These are phyloP conservation scores for Rhizoclosmatium sp. DNA, from an alignment of 192 early-diverging fungal genomes.

Conservation along the genomic window DNA sequence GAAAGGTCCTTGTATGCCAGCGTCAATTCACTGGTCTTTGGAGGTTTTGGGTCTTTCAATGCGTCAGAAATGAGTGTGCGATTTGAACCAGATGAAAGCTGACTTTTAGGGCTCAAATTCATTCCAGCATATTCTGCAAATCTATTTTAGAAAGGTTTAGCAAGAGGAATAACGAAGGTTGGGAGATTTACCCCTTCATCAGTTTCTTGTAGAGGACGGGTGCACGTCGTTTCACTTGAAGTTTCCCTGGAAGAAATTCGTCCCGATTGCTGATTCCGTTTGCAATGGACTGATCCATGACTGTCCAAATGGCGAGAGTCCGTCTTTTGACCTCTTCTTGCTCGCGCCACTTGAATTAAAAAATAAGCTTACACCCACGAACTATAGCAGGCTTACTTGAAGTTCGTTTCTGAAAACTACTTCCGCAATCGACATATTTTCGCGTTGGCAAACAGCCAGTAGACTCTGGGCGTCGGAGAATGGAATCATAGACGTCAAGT, in stretches of 20 bases:
- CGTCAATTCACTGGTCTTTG: constrained; percentile 9
- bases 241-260: constrained; percentile 74
- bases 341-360: constrained; percentile 68
- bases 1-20: constrained; percentile 40
- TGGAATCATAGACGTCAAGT: constrained; percentile 75
- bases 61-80: background rate
- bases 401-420: constrained; percentile 95
- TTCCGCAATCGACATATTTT: constrained; percentile 90
- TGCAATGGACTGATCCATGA: constrained; percentile 83
- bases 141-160: constrained; percentile 54
- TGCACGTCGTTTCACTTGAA: constrained; percentile 82
- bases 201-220: constrained; percentile 88
- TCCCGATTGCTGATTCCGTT: constrained; percentile 54
- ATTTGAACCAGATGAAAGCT: background rate
- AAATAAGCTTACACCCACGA: too few relatives aligned
- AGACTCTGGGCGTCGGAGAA: constrained; percentile 83
- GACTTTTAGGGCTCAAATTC: constrained; percentile 3
- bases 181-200: constrained; percentile 42
- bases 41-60: background rate
- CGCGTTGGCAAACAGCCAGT: constrained; percentile 80
- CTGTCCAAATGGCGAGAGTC: constrained; percentile 85
- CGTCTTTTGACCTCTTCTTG: constrained; percentile 80
- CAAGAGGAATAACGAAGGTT: too few relatives aligned
- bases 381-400: constrained; percentile 44
- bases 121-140: constrained; percentile 24